Evolutionary conservation across 169 alveolate species (phyloP).

Genomic region (Plasmodium reichenowi): DNA sequence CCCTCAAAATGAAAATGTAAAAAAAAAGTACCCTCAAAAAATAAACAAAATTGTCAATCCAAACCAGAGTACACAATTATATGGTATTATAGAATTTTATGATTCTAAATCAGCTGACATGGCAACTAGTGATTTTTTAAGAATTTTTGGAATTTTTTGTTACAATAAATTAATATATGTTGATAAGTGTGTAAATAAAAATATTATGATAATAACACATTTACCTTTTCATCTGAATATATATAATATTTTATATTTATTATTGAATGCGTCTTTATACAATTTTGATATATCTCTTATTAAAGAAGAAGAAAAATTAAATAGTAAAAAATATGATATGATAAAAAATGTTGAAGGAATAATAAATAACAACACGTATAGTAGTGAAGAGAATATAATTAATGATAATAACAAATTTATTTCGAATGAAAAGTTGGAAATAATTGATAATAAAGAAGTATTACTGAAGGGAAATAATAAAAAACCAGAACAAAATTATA

Average conservation of each 20-base stretch:
- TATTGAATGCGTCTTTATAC: constrained; percentile 41
- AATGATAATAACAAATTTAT: background rate
- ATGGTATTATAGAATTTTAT: constrained; percentile 57
- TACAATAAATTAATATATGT: constrained; percentile 72
- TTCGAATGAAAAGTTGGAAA: background rate
- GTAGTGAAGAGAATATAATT: too few relatives aligned
- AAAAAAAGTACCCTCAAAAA: background rate
- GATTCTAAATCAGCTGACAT: constrained; percentile 40
- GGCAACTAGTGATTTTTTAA: constrained; percentile 67
- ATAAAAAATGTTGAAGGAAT: too few relatives aligned
- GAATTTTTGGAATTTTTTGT: constrained; percentile 71
- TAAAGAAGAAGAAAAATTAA: background rate
- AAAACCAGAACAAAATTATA: background rate
- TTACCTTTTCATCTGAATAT: constrained; percentile 58
- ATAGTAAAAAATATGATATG: background rate
- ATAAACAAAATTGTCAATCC: constrained; percentile 9
- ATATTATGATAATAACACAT: constrained; percentile 64
- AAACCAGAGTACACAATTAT: constrained; percentile 38
- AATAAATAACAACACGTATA: too few relatives aligned
- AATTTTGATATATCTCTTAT: constrained; percentile 7
- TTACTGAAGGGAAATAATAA: background rate
- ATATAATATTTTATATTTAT: constrained; percentile 53
- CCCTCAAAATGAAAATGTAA: background rate
- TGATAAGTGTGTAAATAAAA: constrained; percentile 69
- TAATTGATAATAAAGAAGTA: background rate